These are phyloP conservation scores for Phytophthora kernoviae DNA, from an alignment of 352 stramenopile species.

Conservation along the genomic window DNA sequence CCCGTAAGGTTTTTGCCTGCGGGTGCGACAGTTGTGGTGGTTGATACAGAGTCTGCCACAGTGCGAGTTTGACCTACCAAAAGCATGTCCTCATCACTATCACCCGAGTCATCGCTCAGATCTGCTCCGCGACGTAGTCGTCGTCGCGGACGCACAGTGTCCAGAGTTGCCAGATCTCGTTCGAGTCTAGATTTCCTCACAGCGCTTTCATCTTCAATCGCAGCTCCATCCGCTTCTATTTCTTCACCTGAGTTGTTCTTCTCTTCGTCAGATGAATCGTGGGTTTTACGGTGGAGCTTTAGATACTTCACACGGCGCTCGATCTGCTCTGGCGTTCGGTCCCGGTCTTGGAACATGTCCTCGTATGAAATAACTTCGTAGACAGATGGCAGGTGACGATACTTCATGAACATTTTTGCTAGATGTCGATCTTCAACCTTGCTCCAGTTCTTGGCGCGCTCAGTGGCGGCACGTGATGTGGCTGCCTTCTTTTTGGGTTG, in stretches of 20 bases:
- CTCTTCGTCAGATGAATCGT: conserved; percentile 72
- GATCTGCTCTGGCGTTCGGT: conserved; percentile 85
- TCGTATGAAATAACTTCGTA: conserved; percentile 91
- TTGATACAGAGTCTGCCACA: conserved; percentile 6
- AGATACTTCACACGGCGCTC: conserved; percentile 84
- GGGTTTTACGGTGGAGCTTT: conserved; percentile 73
- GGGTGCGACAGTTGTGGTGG: not conserved
- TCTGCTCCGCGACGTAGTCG: conserved; percentile 52
- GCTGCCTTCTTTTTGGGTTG: conserved; percentile 33
- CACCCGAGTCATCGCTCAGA: conserved; percentile 37
- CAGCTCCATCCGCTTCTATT: conserved; percentile 8
- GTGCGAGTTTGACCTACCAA: conserved; percentile 12
- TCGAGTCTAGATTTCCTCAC: conserved; percentile 25
- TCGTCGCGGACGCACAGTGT: conserved; percentile 42
- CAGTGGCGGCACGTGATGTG: conserved; percentile 40
- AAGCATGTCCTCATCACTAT: conserved; percentile 55
- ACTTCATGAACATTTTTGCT: conserved; percentile 79
- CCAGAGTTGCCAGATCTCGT: conserved; percentile 23
- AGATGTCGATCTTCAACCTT: conserved; percentile 84
- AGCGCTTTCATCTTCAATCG: conserved; percentile 19
- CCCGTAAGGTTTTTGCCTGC: conserved; percentile 4
- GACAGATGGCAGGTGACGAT: conserved; percentile 79
- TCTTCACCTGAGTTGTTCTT: conserved; percentile 34
- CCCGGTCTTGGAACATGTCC: conserved; percentile 90
- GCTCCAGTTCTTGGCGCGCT: conserved; percentile 81